A percentile compares a stretch with the other conserved stretches of the same genome.
These are phyloP conservation scores for Podospora anserina DNA, from an alignment of 495 filamentous ascomycete species.

Conservation along the genomic window DNA sequence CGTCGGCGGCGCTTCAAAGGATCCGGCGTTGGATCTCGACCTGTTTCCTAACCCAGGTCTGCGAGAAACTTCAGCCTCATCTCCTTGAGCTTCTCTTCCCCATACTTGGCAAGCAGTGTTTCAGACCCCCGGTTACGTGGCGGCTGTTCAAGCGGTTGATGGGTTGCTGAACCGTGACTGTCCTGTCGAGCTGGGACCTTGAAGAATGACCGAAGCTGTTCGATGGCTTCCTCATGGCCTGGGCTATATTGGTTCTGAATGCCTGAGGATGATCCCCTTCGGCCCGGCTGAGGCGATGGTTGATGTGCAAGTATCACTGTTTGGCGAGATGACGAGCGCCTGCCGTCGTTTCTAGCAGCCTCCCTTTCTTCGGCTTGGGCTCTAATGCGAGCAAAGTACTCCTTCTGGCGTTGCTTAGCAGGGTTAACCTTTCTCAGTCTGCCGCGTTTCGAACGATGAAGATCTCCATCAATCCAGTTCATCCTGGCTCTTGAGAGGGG, in stretches of 20 bases:
- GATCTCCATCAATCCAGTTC: conserved; percentile 48
- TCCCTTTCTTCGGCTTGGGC: conserved; percentile 24
- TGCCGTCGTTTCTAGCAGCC: background rate
- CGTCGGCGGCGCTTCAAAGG: conserved; percentile 5
- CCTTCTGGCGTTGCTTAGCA: conserved; percentile 34
- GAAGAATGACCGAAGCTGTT: conserved; percentile 3
- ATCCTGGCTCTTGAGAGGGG: conserved; percentile 23
- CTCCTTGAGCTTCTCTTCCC: conserved; percentile 17
- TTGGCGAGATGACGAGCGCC: background rate
- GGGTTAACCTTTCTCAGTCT: conserved; percentile 34
- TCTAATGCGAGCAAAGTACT: conserved; percentile 42
- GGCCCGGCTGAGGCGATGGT: background rate
- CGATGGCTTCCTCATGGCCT: background rate
- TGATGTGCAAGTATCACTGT: background rate
- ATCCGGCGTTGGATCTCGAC: conserved; percentile 8
- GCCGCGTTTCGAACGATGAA: conserved; percentile 38
- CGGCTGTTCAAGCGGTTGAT: conserved; percentile 22
- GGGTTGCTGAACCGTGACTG: conserved; percentile 10
- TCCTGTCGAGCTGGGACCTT: conserved; percentile 8
- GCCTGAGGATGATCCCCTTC: background rate
- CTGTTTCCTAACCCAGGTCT: conserved; percentile 23
- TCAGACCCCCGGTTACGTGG: background rate
- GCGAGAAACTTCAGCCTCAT: conserved; percentile 25
- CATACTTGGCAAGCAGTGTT: conserved; percentile 5
- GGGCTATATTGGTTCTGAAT: background rate